These are phyloP conservation scores for Saxophila tyrrhenica DNA, from an alignment of 495 filamentous ascomycete species.

Conservation along the genomic window DNA sequence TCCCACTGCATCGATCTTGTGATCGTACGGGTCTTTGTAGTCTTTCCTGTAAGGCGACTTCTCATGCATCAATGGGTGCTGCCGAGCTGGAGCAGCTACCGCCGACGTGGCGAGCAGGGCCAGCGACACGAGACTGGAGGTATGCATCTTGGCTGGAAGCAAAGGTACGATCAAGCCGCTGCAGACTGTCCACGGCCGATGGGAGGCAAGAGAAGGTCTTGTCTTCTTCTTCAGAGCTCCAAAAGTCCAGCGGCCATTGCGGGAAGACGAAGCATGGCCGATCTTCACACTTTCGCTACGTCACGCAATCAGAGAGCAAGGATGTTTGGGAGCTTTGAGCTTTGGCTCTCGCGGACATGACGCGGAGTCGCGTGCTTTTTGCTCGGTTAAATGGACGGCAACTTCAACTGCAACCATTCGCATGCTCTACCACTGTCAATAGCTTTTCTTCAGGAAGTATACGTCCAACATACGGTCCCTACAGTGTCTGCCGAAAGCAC, in stretches of 20 bases:
- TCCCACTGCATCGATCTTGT: constrained; percentile 46
- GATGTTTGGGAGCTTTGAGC: neutral
- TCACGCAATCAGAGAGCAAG: constrained; percentile 1
- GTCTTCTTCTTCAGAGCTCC: no score
- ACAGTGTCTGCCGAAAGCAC: no score
- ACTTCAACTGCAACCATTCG: no score
- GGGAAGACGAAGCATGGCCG: no score
- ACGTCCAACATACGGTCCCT: no score
- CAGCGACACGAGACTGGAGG: constrained; percentile 6
- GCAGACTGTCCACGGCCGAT: no score
- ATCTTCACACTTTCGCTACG: constrained; percentile 2
- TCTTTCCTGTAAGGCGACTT: constrained; percentile 31
- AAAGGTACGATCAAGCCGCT: neutral
- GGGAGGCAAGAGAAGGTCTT: neutral
- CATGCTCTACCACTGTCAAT: no score
- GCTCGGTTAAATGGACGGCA: neutral
- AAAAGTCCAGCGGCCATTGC: neutral
- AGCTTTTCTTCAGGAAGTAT: no score
- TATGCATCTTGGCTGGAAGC: constrained; percentile 3
- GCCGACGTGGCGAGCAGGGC: constrained; percentile 9
- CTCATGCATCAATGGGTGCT: constrained; percentile 30
- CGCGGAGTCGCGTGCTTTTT: neutral
- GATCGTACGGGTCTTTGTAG: constrained; percentile 38
- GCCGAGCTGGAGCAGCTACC: constrained; percentile 23
- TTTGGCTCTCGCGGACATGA: neutral